Conservation (phyloP, 805 yeast genomes). For the Diddensiella santjacobensis region DNA sequence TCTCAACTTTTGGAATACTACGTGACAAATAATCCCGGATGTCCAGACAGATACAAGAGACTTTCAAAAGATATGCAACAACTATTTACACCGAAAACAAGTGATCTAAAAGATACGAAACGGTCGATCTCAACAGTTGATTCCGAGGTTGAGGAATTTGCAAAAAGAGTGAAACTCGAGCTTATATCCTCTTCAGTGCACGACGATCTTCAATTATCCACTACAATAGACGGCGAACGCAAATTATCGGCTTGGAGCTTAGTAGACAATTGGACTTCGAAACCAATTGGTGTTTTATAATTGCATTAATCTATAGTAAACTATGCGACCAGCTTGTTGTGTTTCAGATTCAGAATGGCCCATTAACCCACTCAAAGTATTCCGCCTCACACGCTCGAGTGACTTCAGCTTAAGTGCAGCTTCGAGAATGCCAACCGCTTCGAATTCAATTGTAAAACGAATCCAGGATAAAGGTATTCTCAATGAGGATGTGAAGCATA, state of each 20-base stretch:
- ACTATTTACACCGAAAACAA: neutral
- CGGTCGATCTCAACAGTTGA: conserved; percentile 13
- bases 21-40: neutral
- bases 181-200: no score
- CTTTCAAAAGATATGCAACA: conserved; percentile 12
- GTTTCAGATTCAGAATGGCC: no score
- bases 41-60: neutral
- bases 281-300: conserved; percentile 22
- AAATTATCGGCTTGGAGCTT: conserved; percentile 17
- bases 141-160: conserved; percentile 14
- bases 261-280: conserved; percentile 19
- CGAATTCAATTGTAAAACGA: neutral
- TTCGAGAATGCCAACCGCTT: neutral
- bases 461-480: neutral
- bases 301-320: no score
- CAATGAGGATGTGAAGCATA: neutral
- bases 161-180: conserved; percentile 11
- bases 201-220: no score
- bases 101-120: conserved; percentile 5
- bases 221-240: no score
- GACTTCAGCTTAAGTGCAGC: no score
- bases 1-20: conserved; percentile 5
- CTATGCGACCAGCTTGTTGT: no score
- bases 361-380: no score
- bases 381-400: no score